Conservation (phyloP, 108 stramenopile species). For the Bacterosira constricta region DNA sequence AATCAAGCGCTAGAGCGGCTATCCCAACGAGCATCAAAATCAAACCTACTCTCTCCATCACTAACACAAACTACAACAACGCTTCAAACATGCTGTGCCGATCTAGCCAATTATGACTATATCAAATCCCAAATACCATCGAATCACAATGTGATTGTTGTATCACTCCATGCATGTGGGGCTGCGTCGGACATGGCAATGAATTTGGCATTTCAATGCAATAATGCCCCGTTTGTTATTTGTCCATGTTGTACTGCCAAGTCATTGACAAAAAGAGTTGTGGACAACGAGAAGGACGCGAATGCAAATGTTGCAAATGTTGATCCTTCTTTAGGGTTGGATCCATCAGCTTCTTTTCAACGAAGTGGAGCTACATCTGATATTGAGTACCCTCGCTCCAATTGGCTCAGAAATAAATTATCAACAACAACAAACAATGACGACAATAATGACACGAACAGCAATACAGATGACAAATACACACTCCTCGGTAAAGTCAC, state of each 20-base stretch:
- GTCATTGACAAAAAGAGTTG: conserved; percentile 26
- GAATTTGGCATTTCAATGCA: conserved; percentile 29
- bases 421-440: background rate
- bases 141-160: conserved; percentile 31
- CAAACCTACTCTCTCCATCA: background rate
- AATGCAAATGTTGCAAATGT: background rate
- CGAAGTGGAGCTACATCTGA: conserved; percentile 49
- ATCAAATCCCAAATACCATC: conserved; percentile 27
- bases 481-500: conserved; percentile 40
- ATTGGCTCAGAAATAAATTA: conserved; percentile 38
- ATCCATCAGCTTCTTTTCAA: conserved; percentile 26
- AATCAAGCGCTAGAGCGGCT: conserved; percentile 17
- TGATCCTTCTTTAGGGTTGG: background rate
- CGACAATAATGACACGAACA: background rate
- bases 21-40: conserved; percentile 3
- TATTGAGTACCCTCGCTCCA: conserved; percentile 48
- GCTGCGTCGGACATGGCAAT: conserved; percentile 53
- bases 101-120: conserved; percentile 27
- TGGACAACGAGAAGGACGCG: background rate
- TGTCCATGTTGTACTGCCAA: conserved; percentile 54
- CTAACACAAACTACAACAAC: background rate
- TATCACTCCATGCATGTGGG: conserved; percentile 47
- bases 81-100: conserved; percentile 25
- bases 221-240: conserved; percentile 39
- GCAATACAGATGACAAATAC: background rate